phyloP scores from a whole-genome alignment of 352 stramenopile genomes.

The Phytopythium ostracodes region DNA sequence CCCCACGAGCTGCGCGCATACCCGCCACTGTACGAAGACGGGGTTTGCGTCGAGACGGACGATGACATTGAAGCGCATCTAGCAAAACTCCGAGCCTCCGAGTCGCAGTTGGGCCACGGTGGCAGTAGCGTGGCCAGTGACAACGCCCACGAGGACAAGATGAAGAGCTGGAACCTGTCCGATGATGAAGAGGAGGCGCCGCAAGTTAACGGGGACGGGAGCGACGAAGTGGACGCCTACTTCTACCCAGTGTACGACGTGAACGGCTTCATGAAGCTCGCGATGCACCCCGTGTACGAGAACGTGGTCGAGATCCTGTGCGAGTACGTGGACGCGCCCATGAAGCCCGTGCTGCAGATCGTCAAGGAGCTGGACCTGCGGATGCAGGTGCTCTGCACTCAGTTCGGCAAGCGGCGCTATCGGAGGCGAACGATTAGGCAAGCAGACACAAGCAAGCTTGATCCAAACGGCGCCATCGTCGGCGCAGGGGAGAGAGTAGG shows the following conservation, averaged over 20 bases:
- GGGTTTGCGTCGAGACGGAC: constrained; percentile 44
- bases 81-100: constrained; percentile 8
- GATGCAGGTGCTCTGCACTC: constrained; percentile 22
- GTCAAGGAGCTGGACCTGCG: constrained; percentile 27
- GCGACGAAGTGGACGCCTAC: constrained; percentile 17
- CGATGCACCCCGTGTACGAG: constrained; percentile 56
- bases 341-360: constrained; percentile 31
- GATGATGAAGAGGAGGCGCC: neutral
- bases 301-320: constrained; percentile 54
- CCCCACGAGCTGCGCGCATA: constrained; percentile 41
- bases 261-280: constrained; percentile 6
- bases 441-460: no score
- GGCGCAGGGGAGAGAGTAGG: neutral
- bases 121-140: constrained; percentile 13
- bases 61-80: constrained; percentile 48
- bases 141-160: neutral
- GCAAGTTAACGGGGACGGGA: neutral
- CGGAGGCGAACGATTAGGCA: neutral
- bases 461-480: no score
- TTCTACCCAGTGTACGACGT: constrained; percentile 52
- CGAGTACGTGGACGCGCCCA: constrained; percentile 57
- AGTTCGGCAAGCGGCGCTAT: constrained; percentile 2
- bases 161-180: neutral
- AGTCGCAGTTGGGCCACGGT: neutral
- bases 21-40: constrained; percentile 44